Evolutionary conservation across 73 alveolate genomes (phyloP).

Genomic region (Tetrahymena elliotti): DNA sequence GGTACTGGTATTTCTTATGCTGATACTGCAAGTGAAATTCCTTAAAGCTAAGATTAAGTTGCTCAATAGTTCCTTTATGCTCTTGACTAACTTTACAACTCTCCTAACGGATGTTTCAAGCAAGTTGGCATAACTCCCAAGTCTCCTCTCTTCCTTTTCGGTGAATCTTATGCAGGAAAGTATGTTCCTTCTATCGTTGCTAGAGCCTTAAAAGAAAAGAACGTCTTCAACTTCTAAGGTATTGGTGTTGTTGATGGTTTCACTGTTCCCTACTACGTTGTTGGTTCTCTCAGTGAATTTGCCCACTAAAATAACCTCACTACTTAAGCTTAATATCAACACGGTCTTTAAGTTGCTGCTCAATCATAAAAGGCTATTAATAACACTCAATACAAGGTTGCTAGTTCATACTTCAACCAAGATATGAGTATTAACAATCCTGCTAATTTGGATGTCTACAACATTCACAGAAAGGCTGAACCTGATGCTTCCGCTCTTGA

Average conservation of each 20-base stretch:
- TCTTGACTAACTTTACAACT: neutral
- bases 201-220: neutral
- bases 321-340: neutral
- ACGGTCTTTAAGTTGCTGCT: neutral
- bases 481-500: neutral
- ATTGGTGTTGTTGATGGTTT: neutral
- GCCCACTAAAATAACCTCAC: neutral
- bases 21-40: neutral
- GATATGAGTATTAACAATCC: neutral
- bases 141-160: slow-evolving; percentile 62
- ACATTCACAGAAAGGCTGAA: neutral
- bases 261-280: neutral
- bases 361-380: neutral
- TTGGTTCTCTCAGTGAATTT: neutral
- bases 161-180: slow-evolving; percentile 94
- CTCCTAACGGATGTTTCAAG: slow-evolving; percentile 5
- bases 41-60: slow-evolving; percentile 2
- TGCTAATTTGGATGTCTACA: neutral
- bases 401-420: neutral
- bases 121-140: neutral
- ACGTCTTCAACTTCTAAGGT: neutral
- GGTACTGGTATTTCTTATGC: slow-evolving; percentile 29
- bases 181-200: slow-evolving; percentile 69
- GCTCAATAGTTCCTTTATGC: slow-evolving; percentile 15
- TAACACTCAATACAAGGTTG: neutral